Percentiles rank a stretch among this genome's conserved stretches.
Conservation (phyloP, 345 rosid genomes). For the Excoecaria cochinchinensis region DNA sequence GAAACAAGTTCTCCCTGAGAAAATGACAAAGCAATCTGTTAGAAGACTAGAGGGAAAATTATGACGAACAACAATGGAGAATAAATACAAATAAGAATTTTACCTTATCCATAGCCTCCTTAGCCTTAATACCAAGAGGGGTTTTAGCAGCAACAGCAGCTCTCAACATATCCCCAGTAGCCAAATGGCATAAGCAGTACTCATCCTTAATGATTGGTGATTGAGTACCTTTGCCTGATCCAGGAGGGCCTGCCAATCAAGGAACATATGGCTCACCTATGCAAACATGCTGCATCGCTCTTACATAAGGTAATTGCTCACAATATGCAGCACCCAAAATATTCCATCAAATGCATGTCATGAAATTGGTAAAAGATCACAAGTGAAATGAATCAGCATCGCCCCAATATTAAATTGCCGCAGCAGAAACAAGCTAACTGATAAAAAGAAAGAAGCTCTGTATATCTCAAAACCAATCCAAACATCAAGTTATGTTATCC, state of each 20-base stretch:
- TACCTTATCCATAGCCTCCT: conserved; percentile 98
- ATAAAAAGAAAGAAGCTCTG: background rate
- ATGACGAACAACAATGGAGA: background rate
- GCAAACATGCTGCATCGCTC: background rate
- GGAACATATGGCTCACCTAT: background rate
- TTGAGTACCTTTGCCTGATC: conserved; percentile 98
- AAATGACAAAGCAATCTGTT: conserved; percentile 18
- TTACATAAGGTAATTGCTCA: background rate
- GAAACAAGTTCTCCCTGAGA: conserved; percentile 90
- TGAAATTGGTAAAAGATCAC: background rate
- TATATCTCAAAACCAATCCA: background rate
- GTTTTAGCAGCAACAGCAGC: conserved; percentile 94
- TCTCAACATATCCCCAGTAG: conserved; percentile 98
- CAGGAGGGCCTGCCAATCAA: conserved; percentile 79
- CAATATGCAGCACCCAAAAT: background rate
- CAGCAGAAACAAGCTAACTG: background rate
- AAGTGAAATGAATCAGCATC: background rate
- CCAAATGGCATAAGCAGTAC: conserved; percentile 93
- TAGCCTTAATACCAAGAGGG: conserved; percentile 92
- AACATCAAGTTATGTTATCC: background rate
- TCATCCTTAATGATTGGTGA: conserved; percentile 93
- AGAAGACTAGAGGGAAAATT: conserved; percentile 9
- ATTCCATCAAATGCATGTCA: background rate
- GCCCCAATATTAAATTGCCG: background rate
- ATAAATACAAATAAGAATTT: background rate